These are phyloP conservation scores for Hyphopichia pseudoburtonii DNA, from an alignment of 1,139 yeast genomes.

Conservation along the genomic window DNA sequence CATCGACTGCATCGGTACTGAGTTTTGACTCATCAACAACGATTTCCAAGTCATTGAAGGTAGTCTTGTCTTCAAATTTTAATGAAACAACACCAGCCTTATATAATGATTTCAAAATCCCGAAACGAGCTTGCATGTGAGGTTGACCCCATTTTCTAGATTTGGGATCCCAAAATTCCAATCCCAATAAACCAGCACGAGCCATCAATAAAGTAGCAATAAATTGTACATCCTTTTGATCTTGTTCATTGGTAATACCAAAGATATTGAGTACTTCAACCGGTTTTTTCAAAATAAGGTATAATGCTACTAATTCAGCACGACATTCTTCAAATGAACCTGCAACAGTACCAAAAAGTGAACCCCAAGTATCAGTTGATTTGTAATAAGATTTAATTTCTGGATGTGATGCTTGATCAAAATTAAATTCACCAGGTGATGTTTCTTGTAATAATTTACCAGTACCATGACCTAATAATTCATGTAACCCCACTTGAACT, in stretches of 20 bases:
- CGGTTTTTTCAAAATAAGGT: slow-evolving; percentile 65
- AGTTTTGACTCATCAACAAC: slow-evolving; percentile 62
- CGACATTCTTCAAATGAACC: slow-evolving; percentile 92
- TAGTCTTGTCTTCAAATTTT: slow-evolving; percentile 44
- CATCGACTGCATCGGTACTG: slow-evolving; percentile 65
- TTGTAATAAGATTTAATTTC: slow-evolving; percentile 69
- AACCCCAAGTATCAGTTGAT: slow-evolving; percentile 87
- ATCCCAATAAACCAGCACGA: slow-evolving; percentile 78
- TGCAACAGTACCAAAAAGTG: slow-evolving; percentile 75
- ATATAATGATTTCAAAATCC: slow-evolving; percentile 73
- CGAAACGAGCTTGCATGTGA: slow-evolving; percentile 92
- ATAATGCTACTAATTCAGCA: slow-evolving; percentile 88
- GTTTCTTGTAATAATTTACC: slow-evolving; percentile 76
- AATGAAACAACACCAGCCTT: slow-evolving; percentile 66
- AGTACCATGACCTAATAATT: slow-evolving; percentile 88
- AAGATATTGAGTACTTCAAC: slow-evolving; percentile 64
- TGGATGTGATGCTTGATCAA: slow-evolving; percentile 62
- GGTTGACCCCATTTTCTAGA: slow-evolving; percentile 90
- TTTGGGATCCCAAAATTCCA: slow-evolving; percentile 85
- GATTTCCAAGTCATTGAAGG: slow-evolving; percentile 59
- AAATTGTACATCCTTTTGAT: slow-evolving; percentile 62
- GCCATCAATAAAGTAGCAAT: slow-evolving; percentile 80
- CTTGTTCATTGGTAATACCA: slow-evolving; percentile 57
- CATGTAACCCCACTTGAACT: slow-evolving; percentile 91
- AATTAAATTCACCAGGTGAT: slow-evolving; percentile 65